phyloP scores from a whole-genome alignment of 2,329 filamentous ascomycete species.

The Sphaerulina vaccinii region DNA sequence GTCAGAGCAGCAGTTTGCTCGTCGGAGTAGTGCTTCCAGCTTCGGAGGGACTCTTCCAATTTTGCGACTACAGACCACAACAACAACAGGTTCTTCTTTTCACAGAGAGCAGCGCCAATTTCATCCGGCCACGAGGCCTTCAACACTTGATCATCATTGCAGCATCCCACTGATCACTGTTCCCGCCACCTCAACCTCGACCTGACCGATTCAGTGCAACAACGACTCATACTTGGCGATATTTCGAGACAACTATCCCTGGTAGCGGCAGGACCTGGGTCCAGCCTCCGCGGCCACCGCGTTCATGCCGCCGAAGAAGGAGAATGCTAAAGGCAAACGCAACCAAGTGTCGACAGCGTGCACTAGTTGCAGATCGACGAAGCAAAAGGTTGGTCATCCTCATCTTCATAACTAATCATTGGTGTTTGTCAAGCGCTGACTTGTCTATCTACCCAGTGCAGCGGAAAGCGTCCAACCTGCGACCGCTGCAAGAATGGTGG shows the following conservation, averaged over 20 bases:
- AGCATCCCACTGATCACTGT: too few species aligned
- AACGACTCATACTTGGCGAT: too few species aligned
- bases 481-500: constrained; percentile 7
- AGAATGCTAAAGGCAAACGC: neutral
- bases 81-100: too few species aligned
- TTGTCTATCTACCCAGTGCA: constrained; percentile 10
- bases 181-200: too few species aligned
- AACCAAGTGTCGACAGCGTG: constrained; percentile 12
- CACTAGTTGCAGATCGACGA: constrained; percentile 7
- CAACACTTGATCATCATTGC: too few species aligned
- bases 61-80: too few species aligned
- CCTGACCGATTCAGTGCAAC: too few species aligned
- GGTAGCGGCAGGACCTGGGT: too few species aligned
- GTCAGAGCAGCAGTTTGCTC: neutral
- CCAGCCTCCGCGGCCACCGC: too few species aligned
- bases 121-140: too few species aligned
- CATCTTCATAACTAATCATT: neutral
- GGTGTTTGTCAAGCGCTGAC: neutral
- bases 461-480: constrained; percentile 22
- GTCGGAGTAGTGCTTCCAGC: neutral
- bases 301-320: neutral
- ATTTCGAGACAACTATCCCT: too few species aligned
- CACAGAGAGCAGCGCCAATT: too few species aligned
- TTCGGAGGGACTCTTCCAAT: neutral
- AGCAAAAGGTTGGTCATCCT: constrained; percentile 9